Evolutionary conservation across 192 early-diverging fungal species (phyloP).

Genomic region (Pilobolus umbonatus): DNA sequence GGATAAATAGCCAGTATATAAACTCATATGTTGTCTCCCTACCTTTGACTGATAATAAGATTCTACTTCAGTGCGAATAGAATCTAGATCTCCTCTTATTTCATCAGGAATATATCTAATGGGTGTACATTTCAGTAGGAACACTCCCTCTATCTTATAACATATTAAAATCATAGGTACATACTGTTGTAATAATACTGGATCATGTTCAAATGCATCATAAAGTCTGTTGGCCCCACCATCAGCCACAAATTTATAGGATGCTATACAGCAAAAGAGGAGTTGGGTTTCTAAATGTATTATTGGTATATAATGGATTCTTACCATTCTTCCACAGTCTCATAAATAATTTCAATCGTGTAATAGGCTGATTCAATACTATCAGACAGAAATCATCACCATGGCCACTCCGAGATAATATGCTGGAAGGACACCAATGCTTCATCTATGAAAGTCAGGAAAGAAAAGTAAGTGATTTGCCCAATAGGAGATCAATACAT

Average conservation of each 20-base stretch:
- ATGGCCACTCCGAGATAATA: neutral
- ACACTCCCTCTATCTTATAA: neutral
- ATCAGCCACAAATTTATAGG: constrained; percentile 71
- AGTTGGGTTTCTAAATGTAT: neutral
- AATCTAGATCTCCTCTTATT: constrained; percentile 88
- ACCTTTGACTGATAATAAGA: constrained; percentile 62
- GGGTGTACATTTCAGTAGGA: neutral
- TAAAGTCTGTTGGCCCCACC: constrained; percentile 88
- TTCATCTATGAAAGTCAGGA: no score
- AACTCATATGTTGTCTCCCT: neutral
- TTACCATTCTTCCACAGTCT: constrained; percentile 27
- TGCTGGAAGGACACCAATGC: constrained; percentile 20
- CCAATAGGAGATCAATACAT: no score
- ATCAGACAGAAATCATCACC: constrained; percentile 21
- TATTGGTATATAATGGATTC: neutral
- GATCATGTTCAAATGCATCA: constrained; percentile 49
- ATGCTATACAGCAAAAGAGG: no score
- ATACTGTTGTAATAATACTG: constrained; percentile 21
- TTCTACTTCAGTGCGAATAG: constrained; percentile 53
- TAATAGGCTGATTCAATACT: constrained; percentile 20
- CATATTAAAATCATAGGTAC: neutral
- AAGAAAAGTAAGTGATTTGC: no score
- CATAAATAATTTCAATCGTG: neutral
- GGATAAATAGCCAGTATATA: neutral
- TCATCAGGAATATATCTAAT: constrained; percentile 68